Evolutionary conservation across 805 yeast genomes (phyloP), one percentile per base, ranked within the genome.

Genomic region (Candida arabinofermentans): DNA sequence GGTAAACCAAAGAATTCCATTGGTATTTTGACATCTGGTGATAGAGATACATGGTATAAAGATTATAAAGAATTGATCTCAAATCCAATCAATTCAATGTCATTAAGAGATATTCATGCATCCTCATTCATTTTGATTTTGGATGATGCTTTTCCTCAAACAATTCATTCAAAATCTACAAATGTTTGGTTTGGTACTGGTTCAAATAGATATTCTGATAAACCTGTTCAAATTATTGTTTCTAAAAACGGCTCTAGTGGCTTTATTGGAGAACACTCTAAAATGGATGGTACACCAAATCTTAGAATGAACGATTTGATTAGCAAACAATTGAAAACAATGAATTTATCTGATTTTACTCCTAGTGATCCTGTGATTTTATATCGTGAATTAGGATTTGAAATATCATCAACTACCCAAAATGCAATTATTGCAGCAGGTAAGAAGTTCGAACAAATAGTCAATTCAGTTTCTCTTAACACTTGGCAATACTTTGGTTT

Each of bases 271-370:
- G 99, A 91, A 70, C 99, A 91, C 70, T 88, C 97, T 18, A 85
- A 79, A 71, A 91, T 91, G 98, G 99, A 91, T 65, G 99, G 98
- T 48, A 87, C 96, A 8, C 96, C 97, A 59, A 91, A 96, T 24
- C 79, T 87, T 57, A 81, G 88, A 50, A 69, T 91, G 68, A 91
- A 91, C 64, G 88, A 88, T 65, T 81, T 72, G 57, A 72, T 91
- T 30, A 72, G 80, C 49, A 72, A 72, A 40, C 74, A 78, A 51
- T 65, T 90, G 61, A 77, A 57, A 66, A 77, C 19, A 21, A 33
- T 33, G 35, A 21, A 53, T 14, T 41, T 51, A 47, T 21, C 37
- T 12, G 35, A 33, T 12, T 33, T 33, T n/a, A 21, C 21, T 22
- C 35, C 35, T 6, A 21, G 26, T 22, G 18, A 33, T 14, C 24